phyloP scores from a whole-genome alignment of 768 basidiomycete species.

The Pleurotus citrinopileatus region DNA sequence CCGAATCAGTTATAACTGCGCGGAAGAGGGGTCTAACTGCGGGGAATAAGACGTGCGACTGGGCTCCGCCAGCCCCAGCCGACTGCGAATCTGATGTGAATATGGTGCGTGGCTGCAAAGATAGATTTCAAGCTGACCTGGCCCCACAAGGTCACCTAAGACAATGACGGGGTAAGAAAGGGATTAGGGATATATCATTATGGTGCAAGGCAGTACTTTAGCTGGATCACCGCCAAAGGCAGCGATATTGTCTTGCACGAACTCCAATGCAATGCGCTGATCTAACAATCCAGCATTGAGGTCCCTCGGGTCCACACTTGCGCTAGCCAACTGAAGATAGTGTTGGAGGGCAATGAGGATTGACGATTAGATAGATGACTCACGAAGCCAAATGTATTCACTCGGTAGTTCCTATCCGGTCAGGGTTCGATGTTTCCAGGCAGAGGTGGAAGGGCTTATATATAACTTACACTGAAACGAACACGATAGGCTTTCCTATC shows the following conservation, averaged over 20 bases:
- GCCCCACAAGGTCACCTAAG: constrained; percentile 52
- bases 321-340: constrained; percentile 41
- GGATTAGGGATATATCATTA: no score
- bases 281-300: constrained; percentile 61
- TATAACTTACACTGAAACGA: constrained; percentile 46
- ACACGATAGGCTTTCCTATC: constrained; percentile 51
- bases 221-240: constrained; percentile 62
- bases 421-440: background rate
- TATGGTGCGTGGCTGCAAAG: background rate
- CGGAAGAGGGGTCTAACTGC: constrained; percentile 38
- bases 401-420: constrained; percentile 48
- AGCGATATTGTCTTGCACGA: constrained; percentile 63
- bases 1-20: constrained; percentile 50
- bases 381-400: constrained; percentile 59
- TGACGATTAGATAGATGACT: constrained; percentile 10
- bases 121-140: constrained; percentile 28
- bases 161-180: background rate
- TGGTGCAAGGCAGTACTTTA: constrained; percentile 30
- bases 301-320: constrained; percentile 40
- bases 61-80: constrained; percentile 49
- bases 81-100: constrained; percentile 37
- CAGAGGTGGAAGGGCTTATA: background rate
- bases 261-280: constrained; percentile 54
- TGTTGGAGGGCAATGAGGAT: background rate
- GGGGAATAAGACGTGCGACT: constrained; percentile 46